Evolutionary conservation across 345 rosid species (phyloP), one percentile per base, ranked within the genome.

Genomic region (Melastoma malabathricum): DNA sequence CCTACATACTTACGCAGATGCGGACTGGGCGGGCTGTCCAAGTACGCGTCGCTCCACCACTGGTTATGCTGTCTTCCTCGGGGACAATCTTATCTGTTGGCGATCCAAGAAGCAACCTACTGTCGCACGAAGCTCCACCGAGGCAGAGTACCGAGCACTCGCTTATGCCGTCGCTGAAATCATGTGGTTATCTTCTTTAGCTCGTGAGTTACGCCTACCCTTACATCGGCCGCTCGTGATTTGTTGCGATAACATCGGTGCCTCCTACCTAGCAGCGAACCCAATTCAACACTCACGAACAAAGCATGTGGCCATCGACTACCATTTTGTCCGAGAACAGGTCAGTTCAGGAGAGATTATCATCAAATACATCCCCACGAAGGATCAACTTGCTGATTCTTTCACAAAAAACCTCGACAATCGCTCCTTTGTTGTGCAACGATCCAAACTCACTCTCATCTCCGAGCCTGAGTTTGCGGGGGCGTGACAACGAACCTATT

Each of bases 211-310:
- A 5, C 51, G 59, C 2, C 6, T 45, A 4, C 38, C 3, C 10
- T 43, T 10, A 14, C 51, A 9, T 17, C 15, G 10, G 2, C 44
- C 29, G 2, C 44, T 18, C 15, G 0, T 23, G 22, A 10, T 46
- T 25, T 43, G 31, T 13, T 44, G 58, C 2, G 41, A 44, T n/a
- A 54, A 54, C n/a, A 14, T 54, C 0, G 58, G 49, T 6, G 58
- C 58, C 2, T 43, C 49, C 13, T 54, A 44, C 23, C 0, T 54
- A 4, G 43, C 15, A 18, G 1, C 49, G 15, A 44, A 54, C 20
- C 48, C 39, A 0, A 5, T 54, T 1, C 44, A 43, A 3, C 49
- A 54, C 27, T 12, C 41, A 8, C 5, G 5, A 10, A 44, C 6
- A 1, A 54, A 54, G 20, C 49, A 44, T 44, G 16, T 54, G 10